Base-by-base conservation (phyloP, 139 green algal genomes). In the Penium margaritaceum region DNA sequence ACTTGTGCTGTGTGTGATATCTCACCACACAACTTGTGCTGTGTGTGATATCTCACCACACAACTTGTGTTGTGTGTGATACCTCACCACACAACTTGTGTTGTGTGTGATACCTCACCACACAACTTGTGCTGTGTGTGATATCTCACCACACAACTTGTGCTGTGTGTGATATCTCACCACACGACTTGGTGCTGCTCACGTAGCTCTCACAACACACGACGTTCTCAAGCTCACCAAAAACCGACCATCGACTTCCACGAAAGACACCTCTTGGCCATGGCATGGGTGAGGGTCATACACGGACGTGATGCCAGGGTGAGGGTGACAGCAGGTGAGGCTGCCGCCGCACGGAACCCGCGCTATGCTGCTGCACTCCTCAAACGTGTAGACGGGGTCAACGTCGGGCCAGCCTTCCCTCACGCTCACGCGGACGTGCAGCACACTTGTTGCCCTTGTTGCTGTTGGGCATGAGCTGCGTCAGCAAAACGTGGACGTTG, bases 321-420 rank as follows among this genome's bases (percentile, higher is more conserved):
- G 99, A 51, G 89, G n/a, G n/a, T n/a, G n/a, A n/a, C n/a, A 96
- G 91, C 95, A 99, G 34, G 93, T 99, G 47, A 99, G 88, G 90
- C 99, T 99, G 86, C 95, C 90, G 75, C 95, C 95, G 87, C 95
- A 99, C 39, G 95, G 95, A 80, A 99, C 97, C 95, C 95, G 99
- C 53, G 84, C 92, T 79, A 99, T 95, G 84, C 93, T 99, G 76
- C 89, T 96, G 75, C 95, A 94, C 87, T 98, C 92, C 70, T 99
- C 95, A 69, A 97, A 99, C 36, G 98, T 89, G 92, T 96, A 97
- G 29, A 85, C 75, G 38, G 92, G 91, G 83, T 91, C 86, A 74
- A 96, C 96, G 67, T 87, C 75, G 72, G 93, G 84, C 38, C 88
- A 85, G 75, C 88, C 89, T 88, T 98, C 94, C 89, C 97, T 98